These are phyloP conservation scores for Daldinia vernicosa DNA, from an alignment of 495 filamentous ascomycete species.

Conservation along the genomic window DNA sequence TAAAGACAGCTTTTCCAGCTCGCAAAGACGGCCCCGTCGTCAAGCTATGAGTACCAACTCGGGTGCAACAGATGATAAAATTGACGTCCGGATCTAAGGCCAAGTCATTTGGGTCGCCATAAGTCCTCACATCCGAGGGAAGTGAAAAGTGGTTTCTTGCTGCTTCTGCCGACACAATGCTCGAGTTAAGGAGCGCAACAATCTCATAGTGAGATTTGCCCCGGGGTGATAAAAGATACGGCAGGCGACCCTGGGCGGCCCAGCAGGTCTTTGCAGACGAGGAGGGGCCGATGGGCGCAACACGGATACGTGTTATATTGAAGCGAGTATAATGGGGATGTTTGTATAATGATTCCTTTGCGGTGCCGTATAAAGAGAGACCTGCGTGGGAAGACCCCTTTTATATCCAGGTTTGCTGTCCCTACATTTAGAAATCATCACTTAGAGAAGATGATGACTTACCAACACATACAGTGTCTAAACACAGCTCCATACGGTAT, in stretches of 20 bases:
- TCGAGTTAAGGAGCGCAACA: slow-evolving; percentile 68
- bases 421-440: slow-evolving; percentile 9
- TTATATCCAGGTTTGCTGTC: not conserved
- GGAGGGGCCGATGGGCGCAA: slow-evolving; percentile 68
- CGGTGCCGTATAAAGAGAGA: not conserved
- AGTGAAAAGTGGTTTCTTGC: slow-evolving; percentile 61
- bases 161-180: slow-evolving; percentile 54
- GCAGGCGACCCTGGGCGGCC: slow-evolving; percentile 65
- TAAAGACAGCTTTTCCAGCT: slow-evolving; percentile 66
- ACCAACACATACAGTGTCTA: not conserved
- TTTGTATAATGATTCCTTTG: not conserved
- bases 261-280: slow-evolving; percentile 57
- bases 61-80: slow-evolving; percentile 64
- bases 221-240: slow-evolving; percentile 58
- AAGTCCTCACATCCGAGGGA: slow-evolving; percentile 53
- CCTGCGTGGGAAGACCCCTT: not conserved
- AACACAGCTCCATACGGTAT: not conserved
- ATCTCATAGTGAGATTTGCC: slow-evolving; percentile 60
- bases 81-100: slow-evolving; percentile 61
- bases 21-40: slow-evolving; percentile 52
- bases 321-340: not conserved
- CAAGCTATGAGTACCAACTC: slow-evolving; percentile 61
- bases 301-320: slow-evolving; percentile 60
- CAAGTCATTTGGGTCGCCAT: slow-evolving; percentile 61
- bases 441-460: not conserved